Evolutionary conservation across 2,329 filamentous ascomycete species (phyloP), one percentile per base, ranked within the genome.

Genomic region (Juglanconis sp.): DNA sequence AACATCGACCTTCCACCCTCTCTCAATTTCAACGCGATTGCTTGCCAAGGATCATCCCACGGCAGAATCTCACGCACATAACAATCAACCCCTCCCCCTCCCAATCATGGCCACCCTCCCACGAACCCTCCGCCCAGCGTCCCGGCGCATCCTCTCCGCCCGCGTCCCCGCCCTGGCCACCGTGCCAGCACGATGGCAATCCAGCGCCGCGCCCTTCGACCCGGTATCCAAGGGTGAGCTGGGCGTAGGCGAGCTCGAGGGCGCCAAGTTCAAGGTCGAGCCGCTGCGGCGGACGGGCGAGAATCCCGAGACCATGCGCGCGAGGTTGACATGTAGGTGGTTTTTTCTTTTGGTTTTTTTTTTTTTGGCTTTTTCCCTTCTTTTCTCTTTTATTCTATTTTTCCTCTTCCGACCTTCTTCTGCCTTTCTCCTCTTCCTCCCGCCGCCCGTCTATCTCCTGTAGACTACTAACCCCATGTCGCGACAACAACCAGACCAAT

Each of bases 221-320:
- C 63, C 68, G 7, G 61, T 81, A 62, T 61, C 66, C 17, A 53
- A 67, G 48, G 60, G 42, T 61, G 91, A 96, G 67, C 82, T 96
- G 63, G 87, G 80, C 49, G 90, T 95, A 68, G 92, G 92, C 71
- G 92, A 97, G 80, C 86, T 97, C 70, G 87, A 96, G 73, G 92
- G 92, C 66, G 90, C 88, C 64, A 84, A 85, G 61, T 96, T 98
- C 78, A 90, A 86, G 73, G 87, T 98, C 69, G 91, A 96, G 81
- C 95, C 95, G n/a, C 76, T 98, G 66, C 86, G 90, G 63, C 85
- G 95, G 54, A 84, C 83, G 8, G 92, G 92, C 69, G 95, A 99
- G 76, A 90, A 95, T 77, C 79, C 84, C 51, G 82, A 85, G 67
- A 99, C 94, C 40, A 96, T 90, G 86, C 87, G 94, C 68, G 93